Evolutionary conservation across 225 moss, liverwort and hornwort genomes (phyloP), one percentile per base, ranked within the genome.

Genomic region (Lunularia cruciata): DNA sequence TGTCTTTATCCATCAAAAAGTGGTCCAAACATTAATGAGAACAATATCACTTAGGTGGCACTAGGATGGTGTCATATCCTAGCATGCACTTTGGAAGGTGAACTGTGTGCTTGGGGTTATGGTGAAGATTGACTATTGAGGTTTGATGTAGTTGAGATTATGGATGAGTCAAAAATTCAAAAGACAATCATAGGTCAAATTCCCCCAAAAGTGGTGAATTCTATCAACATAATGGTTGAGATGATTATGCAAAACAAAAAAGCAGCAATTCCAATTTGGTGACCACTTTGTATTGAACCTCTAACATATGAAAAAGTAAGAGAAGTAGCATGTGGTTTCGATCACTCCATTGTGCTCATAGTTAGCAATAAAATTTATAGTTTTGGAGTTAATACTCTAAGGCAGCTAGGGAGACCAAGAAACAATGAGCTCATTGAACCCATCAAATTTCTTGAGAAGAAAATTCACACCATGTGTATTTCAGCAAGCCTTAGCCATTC

Each of bases 31-130:
- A n/a, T n/a, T n/a, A n/a, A n/a, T n/a, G n/a, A n/a, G n/a, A 22
- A 49, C n/a, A 60, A 8, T 12, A 71, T 18, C 60, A 74, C 52
- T 72, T 85, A 92, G 90, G 76, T 93, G 72, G 78, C 86, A 60
- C 80, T 93, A 76, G 92, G 92, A 60, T 93, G 90, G 90, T 90
- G 92, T 66, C 92, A 93, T 76, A 77, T 80, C 6, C 78, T 93
- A 19, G 92, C 85, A 15, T 85, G 90, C 47, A 93, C 92, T 33
- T 67, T 74, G 12, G 82, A 88, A 71, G 92, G 92, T 28, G 82
- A 85, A 36, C 76, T 93, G 47, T 85, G 83, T 80, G 84, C 86
- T 67, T 90, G 92, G 90, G 92, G 92, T 22, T 93, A 90, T 45
- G 61, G 85, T 70, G 88, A 88, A 37, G 69, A 86, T 72, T 68